A percentile compares a stretch with the other conserved stretches of the same genome.
Evolutionary conservation across 306 rosid species (phyloP).

Genomic region (Trifolium repens): DNA sequence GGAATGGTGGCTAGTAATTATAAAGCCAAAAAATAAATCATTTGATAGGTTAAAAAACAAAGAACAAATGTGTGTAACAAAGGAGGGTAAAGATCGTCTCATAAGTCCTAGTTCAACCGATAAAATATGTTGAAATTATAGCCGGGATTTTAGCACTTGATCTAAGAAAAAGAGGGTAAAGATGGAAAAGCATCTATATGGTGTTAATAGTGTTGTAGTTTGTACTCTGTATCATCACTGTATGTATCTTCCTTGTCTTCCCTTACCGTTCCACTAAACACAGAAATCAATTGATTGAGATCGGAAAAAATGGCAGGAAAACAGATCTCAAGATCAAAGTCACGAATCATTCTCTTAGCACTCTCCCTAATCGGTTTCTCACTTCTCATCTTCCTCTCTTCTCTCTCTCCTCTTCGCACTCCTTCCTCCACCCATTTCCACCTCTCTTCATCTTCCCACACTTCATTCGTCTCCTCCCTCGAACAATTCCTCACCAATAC

Average conservation of each 20-base stretch:
- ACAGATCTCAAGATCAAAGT: constrained; percentile 63
- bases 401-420: constrained; percentile 48
- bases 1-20: too few relatives aligned
- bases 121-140: too few relatives aligned
- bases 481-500: constrained; percentile 66
- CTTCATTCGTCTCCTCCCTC: constrained; percentile 76
- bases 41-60: too few relatives aligned
- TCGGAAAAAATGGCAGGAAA: constrained; percentile 51
- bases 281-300: not conserved
- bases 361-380: constrained; percentile 56
- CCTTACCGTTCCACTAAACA: not conserved
- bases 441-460: constrained; percentile 40
- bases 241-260: not conserved
- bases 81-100: too few relatives aligned
- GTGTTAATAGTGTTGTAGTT: too few relatives aligned
- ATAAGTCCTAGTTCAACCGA: too few relatives aligned
- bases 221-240: too few relatives aligned
- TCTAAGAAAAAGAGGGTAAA: too few relatives aligned
- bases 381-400: constrained; percentile 54
- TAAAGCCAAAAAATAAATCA: too few relatives aligned
- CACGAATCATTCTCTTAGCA: constrained; percentile 48
- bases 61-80: too few relatives aligned
- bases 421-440: constrained; percentile 18
- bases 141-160: too few relatives aligned
- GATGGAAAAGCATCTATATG: too few relatives aligned